Conservation (phyloP, 1,139 yeast genomes). For the Scheffersomyces segobiensis region DNA sequence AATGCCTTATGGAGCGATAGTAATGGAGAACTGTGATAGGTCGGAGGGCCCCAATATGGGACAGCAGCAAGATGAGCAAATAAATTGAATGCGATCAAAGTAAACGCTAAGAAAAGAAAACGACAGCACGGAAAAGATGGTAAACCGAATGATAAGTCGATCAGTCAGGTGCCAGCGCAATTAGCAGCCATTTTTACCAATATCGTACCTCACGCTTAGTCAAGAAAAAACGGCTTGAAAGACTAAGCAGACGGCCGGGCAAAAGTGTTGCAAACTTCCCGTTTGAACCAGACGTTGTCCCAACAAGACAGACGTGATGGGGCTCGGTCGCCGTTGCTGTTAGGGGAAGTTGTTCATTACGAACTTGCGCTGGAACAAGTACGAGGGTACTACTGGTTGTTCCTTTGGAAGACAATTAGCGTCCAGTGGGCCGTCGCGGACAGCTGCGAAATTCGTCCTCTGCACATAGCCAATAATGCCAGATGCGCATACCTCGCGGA, state of each 20-base stretch:
- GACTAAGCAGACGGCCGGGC: neutral
- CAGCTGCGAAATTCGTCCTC: conserved; percentile 5
- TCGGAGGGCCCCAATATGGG: neutral
- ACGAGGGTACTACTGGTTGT: neutral
- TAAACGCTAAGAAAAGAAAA: neutral
- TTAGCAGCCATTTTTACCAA: neutral
- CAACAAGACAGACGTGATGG: neutral
- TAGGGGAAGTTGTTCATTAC: neutral
- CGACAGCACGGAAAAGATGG: neutral
- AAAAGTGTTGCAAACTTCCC: neutral
- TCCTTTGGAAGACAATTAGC: neutral
- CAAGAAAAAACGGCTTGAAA: neutral
- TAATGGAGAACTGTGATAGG: neutral
- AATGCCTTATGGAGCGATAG: neutral
- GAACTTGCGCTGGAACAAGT: neutral
- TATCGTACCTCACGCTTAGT: neutral
- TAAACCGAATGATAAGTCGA: neutral
- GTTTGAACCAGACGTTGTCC: neutral
- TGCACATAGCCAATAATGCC: neutral
- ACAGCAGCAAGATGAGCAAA: neutral
- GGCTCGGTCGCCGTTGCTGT: neutral
- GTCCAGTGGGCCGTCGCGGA: conserved; percentile 12
- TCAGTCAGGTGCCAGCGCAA: neutral
- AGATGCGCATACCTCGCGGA: neutral
- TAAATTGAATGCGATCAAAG: neutral